Evolutionary conservation across 2,329 filamentous ascomycete species (phyloP), one percentile per base, ranked within the genome.

Genomic region (Acrocalymma vagum): DNA sequence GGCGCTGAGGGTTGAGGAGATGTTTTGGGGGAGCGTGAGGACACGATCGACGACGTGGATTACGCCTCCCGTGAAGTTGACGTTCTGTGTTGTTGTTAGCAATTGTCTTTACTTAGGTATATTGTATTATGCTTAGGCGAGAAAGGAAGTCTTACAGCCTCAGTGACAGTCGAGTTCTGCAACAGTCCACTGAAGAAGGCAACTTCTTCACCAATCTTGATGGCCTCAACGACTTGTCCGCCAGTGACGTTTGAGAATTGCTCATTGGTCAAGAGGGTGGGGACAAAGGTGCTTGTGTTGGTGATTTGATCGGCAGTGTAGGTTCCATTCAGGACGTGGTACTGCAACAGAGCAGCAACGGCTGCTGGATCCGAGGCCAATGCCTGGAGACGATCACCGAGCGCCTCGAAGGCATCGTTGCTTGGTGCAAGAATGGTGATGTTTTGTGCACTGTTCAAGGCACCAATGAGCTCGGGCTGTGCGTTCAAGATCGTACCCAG

Each of bases 351-450:
- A 4, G 78, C 78, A 43, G 66, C 54, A 13, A 77, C 53, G 10
- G 68, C 48, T 3, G 55, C 66, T 13, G 62, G 41, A 25, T 72
- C 58, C 18, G 54, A 42, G 4, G 58, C 48, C 24, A 67, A 48
- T 4, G 58, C 53, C 9, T 52, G 40, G 2, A 68, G 53, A 2
- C 67, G 65, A 34, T 72, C 70, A 13, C 74, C 51, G 26, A 78
- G 56, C 9, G 56, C 53, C 15, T 52, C 37, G 28, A 79, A 70
- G 0, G 80, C 81, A 9, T 74, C 57, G 56, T 84, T 82, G 58
- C 71, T 77, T 0, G 81, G 81, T 0, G 82, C 81, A 5, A 85
- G 72, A 24, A 84, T 67, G 6, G 83, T 86, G 42, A 85, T 71
- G 56, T 84, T 81, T 10, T 56, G 52, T 4, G 73, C 64, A 17